Base-by-base conservation (phyloP, 371 early-diverging fungal genomes). In the Homolaphlyctis polyrhiza region DNA sequence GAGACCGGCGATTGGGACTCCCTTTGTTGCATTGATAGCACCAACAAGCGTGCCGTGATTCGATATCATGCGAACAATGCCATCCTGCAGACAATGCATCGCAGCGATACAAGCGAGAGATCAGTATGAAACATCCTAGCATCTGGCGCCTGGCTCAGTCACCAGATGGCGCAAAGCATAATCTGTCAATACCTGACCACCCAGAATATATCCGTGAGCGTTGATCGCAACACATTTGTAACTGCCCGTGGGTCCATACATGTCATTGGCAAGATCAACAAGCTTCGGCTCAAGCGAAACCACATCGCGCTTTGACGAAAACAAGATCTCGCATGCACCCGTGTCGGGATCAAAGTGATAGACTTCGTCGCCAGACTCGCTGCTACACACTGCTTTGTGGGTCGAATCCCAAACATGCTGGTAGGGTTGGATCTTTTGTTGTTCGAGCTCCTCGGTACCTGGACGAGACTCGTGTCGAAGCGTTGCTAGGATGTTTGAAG, bases 101-200 rank as follows among this genome's bases (percentile, higher is more conserved):
- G 2, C 36, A 18, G 5, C n/a, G 8, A 28, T 14, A 14, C 14
- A 14, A 54, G 25, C 27, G 29, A 14, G 14, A 14, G 29, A 18
- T 27, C 54, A 33, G 14, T 16, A 34, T 3, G 18, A 48, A 57
- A 62, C 0, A 27, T 21, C 3, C 33, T 25, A 55, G 2, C 35
- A 45, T 33, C 39, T 11, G n/a, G n/a, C n/a, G n/a, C n/a, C n/a
- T n/a, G n/a, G n/a, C n/a, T n/a, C n/a, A n/a, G n/a, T n/a, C n/a
- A n/a, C n/a, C n/a, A n/a, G n/a, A n/a, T n/a, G n/a, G n/a, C n/a
- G n/a, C n/a, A n/a, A n/a, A n/a, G n/a, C n/a, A n/a, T n/a, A n/a
- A n/a, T n/a, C n/a, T n/a, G n/a, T n/a, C n/a, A n/a, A 4, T 57
- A 76, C 80, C 69, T 67, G 45, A 32, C 80, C 77, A 16, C 73